Evolutionary conservation across 345 rosid species (phyloP).

Genomic region (Psidium guajava): DNA sequence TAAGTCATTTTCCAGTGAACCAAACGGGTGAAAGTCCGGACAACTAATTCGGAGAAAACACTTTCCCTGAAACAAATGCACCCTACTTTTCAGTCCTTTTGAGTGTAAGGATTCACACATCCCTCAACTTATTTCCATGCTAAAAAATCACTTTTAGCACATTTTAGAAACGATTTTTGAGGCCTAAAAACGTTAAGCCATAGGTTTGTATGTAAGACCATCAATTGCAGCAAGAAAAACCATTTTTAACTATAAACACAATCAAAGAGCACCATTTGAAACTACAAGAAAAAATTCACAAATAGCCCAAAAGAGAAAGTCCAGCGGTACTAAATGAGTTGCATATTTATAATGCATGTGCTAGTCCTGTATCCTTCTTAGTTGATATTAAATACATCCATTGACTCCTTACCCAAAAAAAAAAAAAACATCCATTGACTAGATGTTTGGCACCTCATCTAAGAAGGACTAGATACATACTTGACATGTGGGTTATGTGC

Average conservation of each 20-base stretch:
- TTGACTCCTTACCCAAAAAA: not conserved
- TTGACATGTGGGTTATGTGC: not conserved
- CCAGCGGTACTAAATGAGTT: not conserved
- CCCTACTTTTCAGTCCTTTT: not conserved
- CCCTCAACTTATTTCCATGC: not conserved
- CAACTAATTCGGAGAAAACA: too few species aligned
- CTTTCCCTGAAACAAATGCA: too few species aligned
- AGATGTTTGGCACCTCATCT: not conserved
- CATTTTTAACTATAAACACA: not conserved
- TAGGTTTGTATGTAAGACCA: not conserved
- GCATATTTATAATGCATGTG: not conserved
- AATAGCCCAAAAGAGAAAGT: not conserved
- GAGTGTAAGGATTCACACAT: not conserved
- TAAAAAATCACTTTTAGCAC: not conserved
- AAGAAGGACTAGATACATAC: not conserved
- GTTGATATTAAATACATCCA: not conserved
- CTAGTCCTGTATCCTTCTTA: not conserved
- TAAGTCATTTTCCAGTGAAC: too few species aligned
- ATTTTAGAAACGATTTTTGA: not conserved
- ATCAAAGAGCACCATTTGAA: not conserved
- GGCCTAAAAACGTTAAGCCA: not conserved
- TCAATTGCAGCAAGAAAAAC: not conserved
- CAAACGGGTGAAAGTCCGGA: too few species aligned
- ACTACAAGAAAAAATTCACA: not conserved
- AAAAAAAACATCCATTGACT: not conserved